Base-by-base conservation (phyloP, 257 asterid species). In the Solanum chiquidenum region DNA sequence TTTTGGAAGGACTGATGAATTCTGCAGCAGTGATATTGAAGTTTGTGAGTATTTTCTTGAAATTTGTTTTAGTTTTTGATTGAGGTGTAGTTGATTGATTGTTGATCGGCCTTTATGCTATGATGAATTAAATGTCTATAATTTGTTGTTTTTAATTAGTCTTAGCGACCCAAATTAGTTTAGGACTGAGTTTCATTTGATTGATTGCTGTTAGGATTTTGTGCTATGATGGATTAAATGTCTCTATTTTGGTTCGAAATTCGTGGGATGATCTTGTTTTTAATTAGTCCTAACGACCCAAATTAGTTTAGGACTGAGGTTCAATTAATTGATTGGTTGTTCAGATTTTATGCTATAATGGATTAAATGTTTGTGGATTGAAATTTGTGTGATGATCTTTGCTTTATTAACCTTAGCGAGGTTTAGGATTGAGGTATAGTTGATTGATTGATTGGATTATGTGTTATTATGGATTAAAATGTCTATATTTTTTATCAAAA, bases 1-100 rank as follows among this genome's bases (percentile, higher is more conserved):
- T 44, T 90, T 91, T 88, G 92, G 94, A 7, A 79, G 92, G 84
- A 89, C 37, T 86, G 94, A 92, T 86, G 91, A 91, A 5, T 91
- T 92, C 74, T 91, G 91, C 90, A 88, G 94, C 92, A 92, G 94
- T 90, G 94, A 92, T 89, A 88, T 92, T 85, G 94, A 92, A 92
- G 93, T 92, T 88, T 91, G 93, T 92, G 90, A 89, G 92, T 93
- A 25, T 49, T 87, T 71, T 64, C 21, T n/a, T 9, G 71, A 49
- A 5, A 0, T 49, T 14, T 46, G 5, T 14, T 49, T 14, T 14
- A 4, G 13, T 23, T 62, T n/a, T 62, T 52, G 60, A 52, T 49
- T 49, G 21, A 49, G 60, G 60, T 49, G 60, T 49, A 49, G 60
- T 14, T 49, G 60, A 49, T 52, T 52, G 60, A 52, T 52, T 16